Base-by-base conservation (phyloP, 1,284 basidiomycete species). In the Microbotryum silenes-acaulis region DNA sequence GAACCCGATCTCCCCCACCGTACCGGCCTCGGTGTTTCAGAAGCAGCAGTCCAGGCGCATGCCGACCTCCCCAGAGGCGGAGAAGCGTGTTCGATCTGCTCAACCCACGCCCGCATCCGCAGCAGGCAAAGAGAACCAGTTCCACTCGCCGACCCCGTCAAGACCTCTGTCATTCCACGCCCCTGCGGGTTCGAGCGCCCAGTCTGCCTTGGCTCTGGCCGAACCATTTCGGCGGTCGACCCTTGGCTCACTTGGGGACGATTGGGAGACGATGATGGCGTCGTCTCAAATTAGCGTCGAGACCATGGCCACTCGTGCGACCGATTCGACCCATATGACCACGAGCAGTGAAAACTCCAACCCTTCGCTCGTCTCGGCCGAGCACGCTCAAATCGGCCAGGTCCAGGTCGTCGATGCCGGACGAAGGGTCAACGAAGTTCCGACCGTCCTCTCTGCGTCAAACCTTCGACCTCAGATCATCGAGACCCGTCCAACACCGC, bases 21-120 rank as follows among this genome's bases (percentile, higher is more conserved):
- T 67, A 0, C 66, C 66, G 0, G 66, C 66, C 6, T 57, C 66
- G 1, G 56, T 67, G 48, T 67, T 67, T 50, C 66, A 67, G 31
- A 29, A 23, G 2, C 61, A 62, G 14, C 62, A 54, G n/a, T 37
- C 57, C 4, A 21, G 23, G 4, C 18, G 61, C 2, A 50, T 42
- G 4, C 57, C 57, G 37, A 42, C 37, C 14, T 42, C 37, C 37
- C 37, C 37, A 10, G 37, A 42, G 12, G 37, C 37, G 16, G 37
- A 42, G 37, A 42, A 42, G 16, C 37, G 5, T 51, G 33, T 1
- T 1, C 56, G 21, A 7, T n/a, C 18, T 29, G 47, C 23, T 27
- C 18, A 21, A 44, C 7, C 10, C 3, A 25, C 42, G 23, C 27
- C 57, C 50, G 21, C 21, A 23, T 20, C 56, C 23, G 21, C 60